These are phyloP conservation scores for Fusarium oligoseptatum DNA, from an alignment of 2,329 filamentous ascomycete genomes.

Conservation along the genomic window DNA sequence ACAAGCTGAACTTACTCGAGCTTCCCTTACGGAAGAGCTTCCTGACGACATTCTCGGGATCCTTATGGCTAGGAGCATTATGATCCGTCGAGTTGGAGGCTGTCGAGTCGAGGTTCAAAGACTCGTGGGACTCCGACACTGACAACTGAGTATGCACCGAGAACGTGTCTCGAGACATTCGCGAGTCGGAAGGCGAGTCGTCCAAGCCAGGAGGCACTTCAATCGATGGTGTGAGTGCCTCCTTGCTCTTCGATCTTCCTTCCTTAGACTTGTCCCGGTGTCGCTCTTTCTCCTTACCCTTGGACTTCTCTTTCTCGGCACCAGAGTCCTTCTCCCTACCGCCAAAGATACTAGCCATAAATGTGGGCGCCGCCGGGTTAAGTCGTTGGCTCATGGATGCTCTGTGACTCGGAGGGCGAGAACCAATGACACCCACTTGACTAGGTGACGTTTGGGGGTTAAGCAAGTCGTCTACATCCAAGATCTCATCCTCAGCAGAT, in stretches of 20 bases:
- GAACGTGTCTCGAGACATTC: constrained; percentile 68
- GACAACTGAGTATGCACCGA: constrained; percentile 71
- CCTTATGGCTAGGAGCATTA: constrained; percentile 58
- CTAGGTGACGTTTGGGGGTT: constrained; percentile 67
- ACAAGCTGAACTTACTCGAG: constrained; percentile 74
- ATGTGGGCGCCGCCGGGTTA: constrained; percentile 91
- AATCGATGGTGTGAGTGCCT: constrained; percentile 54
- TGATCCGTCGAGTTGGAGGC: constrained; percentile 70
- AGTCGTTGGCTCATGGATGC: constrained; percentile 71
- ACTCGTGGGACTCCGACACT: constrained; percentile 71
- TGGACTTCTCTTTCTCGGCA: constrained; percentile 40
- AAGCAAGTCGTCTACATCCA: constrained; percentile 68
- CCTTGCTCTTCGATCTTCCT: constrained; percentile 55
- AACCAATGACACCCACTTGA: constrained; percentile 82
- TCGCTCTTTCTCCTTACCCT: constrained; percentile 53
- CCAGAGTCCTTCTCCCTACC: constrained; percentile 54
- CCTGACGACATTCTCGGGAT: constrained; percentile 69
- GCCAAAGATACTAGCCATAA: constrained; percentile 79
- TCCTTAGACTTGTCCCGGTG: constrained; percentile 51
- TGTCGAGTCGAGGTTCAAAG: constrained; percentile 66
- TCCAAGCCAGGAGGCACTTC: constrained; percentile 55
- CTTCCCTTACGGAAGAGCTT: constrained; percentile 76
- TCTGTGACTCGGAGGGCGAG: constrained; percentile 68
- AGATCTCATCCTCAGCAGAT: constrained; percentile 74
- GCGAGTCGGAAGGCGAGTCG: constrained; percentile 66